Conservation (phyloP, 257 asterid species). For the Marsdenia floribunda region DNA sequence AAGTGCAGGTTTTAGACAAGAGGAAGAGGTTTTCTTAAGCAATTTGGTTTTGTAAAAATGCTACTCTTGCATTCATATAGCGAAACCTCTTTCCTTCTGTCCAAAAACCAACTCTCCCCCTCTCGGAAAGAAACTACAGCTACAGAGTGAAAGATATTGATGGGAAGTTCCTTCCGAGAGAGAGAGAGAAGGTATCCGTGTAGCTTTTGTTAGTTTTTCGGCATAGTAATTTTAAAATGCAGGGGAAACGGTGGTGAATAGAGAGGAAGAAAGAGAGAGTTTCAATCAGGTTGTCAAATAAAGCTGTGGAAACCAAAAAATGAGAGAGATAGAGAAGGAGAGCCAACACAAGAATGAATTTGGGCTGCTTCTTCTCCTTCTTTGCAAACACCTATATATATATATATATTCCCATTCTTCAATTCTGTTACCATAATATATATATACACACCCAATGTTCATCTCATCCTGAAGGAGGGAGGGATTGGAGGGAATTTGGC, state of each 20-base stretch:
- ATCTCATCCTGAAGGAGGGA: neutral
- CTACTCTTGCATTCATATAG: conserved; percentile 1
- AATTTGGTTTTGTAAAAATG: neutral
- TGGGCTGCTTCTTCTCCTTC: neutral
- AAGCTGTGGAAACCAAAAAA: neutral
- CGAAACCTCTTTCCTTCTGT: conserved; percentile 4
- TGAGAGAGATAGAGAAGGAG: neutral
- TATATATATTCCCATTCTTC: neutral
- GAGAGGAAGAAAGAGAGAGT: neutral
- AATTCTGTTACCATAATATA: neutral
- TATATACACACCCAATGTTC: neutral
- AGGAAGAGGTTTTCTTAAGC: neutral
- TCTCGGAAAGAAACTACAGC: conserved; percentile 1
- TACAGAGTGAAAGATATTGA: neutral
- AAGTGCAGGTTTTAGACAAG: neutral
- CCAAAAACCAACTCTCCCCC: neutral
- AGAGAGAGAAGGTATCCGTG: neutral
- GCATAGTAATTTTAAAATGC: neutral
- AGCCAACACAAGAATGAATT: neutral
- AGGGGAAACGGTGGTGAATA: conserved; percentile 1
- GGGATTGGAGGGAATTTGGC: neutral
- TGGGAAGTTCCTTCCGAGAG: conserved; percentile 9
- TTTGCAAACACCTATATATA: neutral
- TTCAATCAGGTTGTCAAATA: conserved; percentile 16
- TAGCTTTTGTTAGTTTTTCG: conserved; percentile 1